Conservation (phyloP, 345 rosid species). For the Eucalyptus erythrocorys region DNA sequence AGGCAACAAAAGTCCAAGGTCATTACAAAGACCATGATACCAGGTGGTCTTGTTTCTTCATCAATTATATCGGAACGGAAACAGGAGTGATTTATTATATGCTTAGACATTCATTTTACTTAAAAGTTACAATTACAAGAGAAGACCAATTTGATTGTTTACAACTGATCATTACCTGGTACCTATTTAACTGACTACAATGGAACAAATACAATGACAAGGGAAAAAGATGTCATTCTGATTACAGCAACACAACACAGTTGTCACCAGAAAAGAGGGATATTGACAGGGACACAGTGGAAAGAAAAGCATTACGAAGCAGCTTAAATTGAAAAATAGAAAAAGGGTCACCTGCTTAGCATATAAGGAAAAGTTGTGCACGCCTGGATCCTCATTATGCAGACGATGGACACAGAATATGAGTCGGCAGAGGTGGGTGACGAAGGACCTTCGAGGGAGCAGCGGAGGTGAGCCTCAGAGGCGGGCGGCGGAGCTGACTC, state of each 20-base stretch:
- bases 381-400: constrained; percentile 96
- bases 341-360: constrained; percentile 77
- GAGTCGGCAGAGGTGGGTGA: no score
- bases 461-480: no score
- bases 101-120: neutral
- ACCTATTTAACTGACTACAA: neutral
- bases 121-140: neutral
- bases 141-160: neutral
- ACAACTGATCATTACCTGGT: neutral
- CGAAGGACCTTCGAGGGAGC: no score
- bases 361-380: constrained; percentile 89
- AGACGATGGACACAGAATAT: constrained; percentile 78
- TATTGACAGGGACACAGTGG: neutral
- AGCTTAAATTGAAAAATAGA: neutral
- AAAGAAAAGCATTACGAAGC: neutral
- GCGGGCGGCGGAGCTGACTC: no score
- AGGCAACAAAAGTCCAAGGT: neutral
- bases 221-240: neutral
- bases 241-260: neutral
- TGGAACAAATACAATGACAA: neutral
- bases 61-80: neutral
- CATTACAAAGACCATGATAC: neutral
- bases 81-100: neutral
- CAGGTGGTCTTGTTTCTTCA: neutral
- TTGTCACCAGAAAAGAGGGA: neutral